These are phyloP conservation scores for Ilyonectria sp. DNA, from an alignment of 2,329 filamentous ascomycete species.

Conservation along the genomic window DNA sequence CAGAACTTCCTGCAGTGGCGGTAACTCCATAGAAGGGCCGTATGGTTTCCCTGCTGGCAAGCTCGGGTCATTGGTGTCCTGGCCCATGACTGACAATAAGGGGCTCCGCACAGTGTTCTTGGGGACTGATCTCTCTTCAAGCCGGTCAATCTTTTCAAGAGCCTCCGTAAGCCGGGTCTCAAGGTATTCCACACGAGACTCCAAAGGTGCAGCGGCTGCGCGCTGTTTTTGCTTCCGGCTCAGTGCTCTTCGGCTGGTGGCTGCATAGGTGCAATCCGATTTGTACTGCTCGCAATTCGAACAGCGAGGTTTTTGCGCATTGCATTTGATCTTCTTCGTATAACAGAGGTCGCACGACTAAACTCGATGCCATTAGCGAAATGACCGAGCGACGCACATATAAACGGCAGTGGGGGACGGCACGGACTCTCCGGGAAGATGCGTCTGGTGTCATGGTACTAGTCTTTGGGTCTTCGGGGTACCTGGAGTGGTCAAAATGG, in stretches of 20 bases:
- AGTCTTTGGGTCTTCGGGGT: too few relatives aligned
- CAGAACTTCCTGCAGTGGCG: constrained; percentile 11
- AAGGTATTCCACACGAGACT: constrained; percentile 1
- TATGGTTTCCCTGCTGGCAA: neutral
- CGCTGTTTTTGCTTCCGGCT: neutral
- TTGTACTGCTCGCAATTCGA: constrained; percentile 18
- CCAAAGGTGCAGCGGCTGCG: neutral
- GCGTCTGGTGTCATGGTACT: too few relatives aligned
- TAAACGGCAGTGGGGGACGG: too few relatives aligned
- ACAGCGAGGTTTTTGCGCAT: constrained; percentile 20
- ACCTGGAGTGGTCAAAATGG: too few relatives aligned
- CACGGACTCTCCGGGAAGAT: too few relatives aligned
- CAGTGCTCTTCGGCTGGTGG: neutral
- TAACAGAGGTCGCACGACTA: constrained; percentile 30
- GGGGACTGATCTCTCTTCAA: too few relatives aligned
- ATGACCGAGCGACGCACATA: too few relatives aligned
- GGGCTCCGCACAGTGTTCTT: too few relatives aligned
- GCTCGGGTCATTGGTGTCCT: too few relatives aligned
- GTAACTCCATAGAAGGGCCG: neutral
- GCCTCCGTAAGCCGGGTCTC: neutral
- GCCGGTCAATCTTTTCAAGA: neutral
- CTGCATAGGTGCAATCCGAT: neutral
- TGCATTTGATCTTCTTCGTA: constrained; percentile 23
- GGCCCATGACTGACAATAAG: too few relatives aligned
- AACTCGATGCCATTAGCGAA: too few relatives aligned